phyloP scores from a whole-genome alignment of 1,284 basidiomycete genomes.

The Melampsora americana region DNA sequence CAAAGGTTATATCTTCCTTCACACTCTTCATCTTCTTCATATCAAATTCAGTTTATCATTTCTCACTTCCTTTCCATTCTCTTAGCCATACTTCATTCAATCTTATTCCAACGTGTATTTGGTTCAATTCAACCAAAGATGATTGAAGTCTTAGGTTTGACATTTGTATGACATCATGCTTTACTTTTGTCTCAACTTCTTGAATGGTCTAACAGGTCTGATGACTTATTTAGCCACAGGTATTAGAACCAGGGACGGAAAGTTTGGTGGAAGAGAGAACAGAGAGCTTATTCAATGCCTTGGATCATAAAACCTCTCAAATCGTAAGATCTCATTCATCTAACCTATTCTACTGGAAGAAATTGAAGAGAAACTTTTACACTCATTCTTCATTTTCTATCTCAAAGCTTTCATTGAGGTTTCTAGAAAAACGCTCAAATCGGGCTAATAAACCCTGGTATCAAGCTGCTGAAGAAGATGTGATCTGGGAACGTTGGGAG shows the following conservation, averaged over 20 bases:
- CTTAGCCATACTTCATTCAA: constrained; percentile 8
- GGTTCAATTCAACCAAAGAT: constrained; percentile 8
- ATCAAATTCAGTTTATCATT: too few relatives aligned
- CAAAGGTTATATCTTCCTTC: too few relatives aligned
- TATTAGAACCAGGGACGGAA: constrained; percentile 28
- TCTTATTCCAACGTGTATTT: constrained; percentile 18
- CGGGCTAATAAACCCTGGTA: constrained; percentile 13
- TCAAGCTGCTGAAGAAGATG: constrained; percentile 8
- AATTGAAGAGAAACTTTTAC: not conserved
- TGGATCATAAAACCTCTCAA: constrained; percentile 26
- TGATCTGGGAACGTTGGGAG: constrained; percentile 41
- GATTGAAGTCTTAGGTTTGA: constrained; percentile 6
- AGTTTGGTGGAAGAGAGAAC: constrained; percentile 11
- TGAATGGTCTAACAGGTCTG: too few relatives aligned
- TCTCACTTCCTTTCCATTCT: not conserved
- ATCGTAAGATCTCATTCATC: not conserved
- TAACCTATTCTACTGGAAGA: not conserved
- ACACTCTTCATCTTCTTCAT: too few relatives aligned
- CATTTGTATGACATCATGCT: not conserved
- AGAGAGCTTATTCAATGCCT: constrained; percentile 4
- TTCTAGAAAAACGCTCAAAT: constrained; percentile 21
- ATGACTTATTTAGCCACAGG: constrained; percentile 12
- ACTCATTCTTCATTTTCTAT: not conserved
- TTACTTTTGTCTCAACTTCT: not conserved
- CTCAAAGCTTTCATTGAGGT: constrained; percentile 23